Conservation (phyloP, 2,329 filamentous ascomycete genomes). For the Cyphellophora attinorum region DNA sequence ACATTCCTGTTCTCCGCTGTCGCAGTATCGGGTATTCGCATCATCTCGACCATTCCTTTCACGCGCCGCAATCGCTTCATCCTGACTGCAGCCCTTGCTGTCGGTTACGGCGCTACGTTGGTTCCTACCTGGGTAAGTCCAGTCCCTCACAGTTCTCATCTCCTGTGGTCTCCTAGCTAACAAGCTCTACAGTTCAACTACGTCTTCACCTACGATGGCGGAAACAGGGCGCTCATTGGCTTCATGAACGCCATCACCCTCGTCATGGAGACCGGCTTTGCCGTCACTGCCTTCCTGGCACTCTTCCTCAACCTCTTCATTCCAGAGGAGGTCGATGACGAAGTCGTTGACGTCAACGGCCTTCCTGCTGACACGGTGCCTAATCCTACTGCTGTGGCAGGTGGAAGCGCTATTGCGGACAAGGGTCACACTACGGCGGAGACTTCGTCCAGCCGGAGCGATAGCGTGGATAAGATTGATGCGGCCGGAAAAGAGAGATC, state of each 20-base stretch:
- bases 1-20: constrained; percentile 61
- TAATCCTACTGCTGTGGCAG: background rate
- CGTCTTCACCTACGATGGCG: constrained; percentile 34
- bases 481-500: background rate
- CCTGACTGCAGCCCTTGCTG: constrained; percentile 49
- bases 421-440: background rate
- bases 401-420: background rate
- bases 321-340: constrained; percentile 59
- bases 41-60: constrained; percentile 53
- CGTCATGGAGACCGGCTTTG: constrained; percentile 55
- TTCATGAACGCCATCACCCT: constrained; percentile 45
- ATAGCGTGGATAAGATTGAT: constrained; percentile 1
- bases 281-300: constrained; percentile 61
- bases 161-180: background rate
- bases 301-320: constrained; percentile 65
- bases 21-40: constrained; percentile 55
- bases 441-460: too few relatives aligned
- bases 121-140: constrained; percentile 31
- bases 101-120: constrained; percentile 47
- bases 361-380: background rate
- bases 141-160: constrained; percentile 25
- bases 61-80: constrained; percentile 59
- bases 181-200: constrained; percentile 18
- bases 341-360: constrained; percentile 11
- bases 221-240: constrained; percentile 61